phyloP scores from a whole-genome alignment of 2,329 filamentous ascomycete species.

The Hymenoscyphus repandus region DNA sequence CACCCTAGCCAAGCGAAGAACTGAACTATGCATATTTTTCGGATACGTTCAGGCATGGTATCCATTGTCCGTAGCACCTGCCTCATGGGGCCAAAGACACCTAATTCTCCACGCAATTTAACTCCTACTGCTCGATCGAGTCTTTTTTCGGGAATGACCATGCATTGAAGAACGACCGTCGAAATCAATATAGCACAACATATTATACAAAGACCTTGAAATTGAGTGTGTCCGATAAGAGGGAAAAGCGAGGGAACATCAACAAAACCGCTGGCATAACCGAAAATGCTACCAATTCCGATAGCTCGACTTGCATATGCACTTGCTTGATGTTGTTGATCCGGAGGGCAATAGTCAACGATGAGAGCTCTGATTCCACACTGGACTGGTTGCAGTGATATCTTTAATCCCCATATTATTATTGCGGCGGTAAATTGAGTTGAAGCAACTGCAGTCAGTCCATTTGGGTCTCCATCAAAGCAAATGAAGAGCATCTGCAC shows the following conservation, averaged over 20 bases:
- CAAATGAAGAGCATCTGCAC: background rate
- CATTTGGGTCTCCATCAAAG: background rate
- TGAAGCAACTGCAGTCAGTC: background rate
- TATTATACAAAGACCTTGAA: slow-evolving; percentile 20
- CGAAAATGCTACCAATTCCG: slow-evolving; percentile 29
- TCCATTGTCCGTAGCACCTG: background rate
- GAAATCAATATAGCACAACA: slow-evolving; percentile 11
- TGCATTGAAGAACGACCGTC: slow-evolving; percentile 14
- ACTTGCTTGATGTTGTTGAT: slow-evolving; percentile 28
- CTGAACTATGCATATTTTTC: slow-evolving; percentile 22
- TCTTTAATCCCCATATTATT: slow-evolving; percentile 23
- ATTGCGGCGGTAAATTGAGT: slow-evolving; percentile 18
- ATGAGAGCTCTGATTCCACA: slow-evolving; percentile 27
- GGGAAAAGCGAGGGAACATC: slow-evolving; percentile 9
- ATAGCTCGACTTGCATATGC: slow-evolving; percentile 28
- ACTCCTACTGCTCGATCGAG: background rate
- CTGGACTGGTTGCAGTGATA: slow-evolving; percentile 30
- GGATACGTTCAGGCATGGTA: slow-evolving; percentile 14
- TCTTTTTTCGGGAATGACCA: slow-evolving; percentile 7
- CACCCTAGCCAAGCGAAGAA: slow-evolving; percentile 29
- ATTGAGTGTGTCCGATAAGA: slow-evolving; percentile 15
- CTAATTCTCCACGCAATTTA: background rate
- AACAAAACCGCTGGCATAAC: slow-evolving; percentile 26
- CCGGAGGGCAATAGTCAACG: slow-evolving; percentile 25
- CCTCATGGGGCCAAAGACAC: background rate